Base-by-base conservation (phyloP, 2,329 filamentous ascomycete species). In the Colletotrichum cereale region DNA sequence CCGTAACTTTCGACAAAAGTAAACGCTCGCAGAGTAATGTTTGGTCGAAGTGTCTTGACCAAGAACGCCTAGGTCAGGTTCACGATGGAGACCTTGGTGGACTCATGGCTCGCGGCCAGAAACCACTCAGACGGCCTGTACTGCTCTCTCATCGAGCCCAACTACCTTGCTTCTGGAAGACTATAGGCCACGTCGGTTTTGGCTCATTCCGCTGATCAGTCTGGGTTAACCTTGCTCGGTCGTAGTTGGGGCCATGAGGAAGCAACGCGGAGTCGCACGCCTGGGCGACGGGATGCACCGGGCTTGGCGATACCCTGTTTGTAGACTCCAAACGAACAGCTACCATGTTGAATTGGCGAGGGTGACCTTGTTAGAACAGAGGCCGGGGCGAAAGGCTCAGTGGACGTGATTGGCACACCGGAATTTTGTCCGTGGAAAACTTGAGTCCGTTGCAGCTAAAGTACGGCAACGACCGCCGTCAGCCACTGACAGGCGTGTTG, bases 381-480 rank as follows among this genome's bases (percentile, higher is more conserved):
- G 40, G 16, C 16, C 29, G 38, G 48, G 38, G 24, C 12, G 48
- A 5, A 7, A 18, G 12, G 38, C 58, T 34, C 58, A 18, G 24
- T 53, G 14, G 38, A 36, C 36, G 24, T 18, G 29, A 12, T 52
- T 44, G 34, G 52, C 42, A 55, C 24, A 34, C 48, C 57, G 44
- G 31, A 44, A 38, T 53, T 31, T 36, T 67, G 50, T 38, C 57
- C 52, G 29, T 67, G 42, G 57, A 31, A 55, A 63, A 63, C 26
- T 47, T 26, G 40, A 31, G 34, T 47, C 31, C 47, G 47, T 61
- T 42, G 62, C 55, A 67, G 68, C 42, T 44, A 57, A 58, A 48
- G 68, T 29, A 38, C 64, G 52, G 52, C 55, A 67, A 26, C 26
- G 63, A 48, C 67, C 50, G 63, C 67, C 18, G 16, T 67, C 63